Conservation (phyloP, 352 stramenopile species). For the Pythium volutum region DNA sequence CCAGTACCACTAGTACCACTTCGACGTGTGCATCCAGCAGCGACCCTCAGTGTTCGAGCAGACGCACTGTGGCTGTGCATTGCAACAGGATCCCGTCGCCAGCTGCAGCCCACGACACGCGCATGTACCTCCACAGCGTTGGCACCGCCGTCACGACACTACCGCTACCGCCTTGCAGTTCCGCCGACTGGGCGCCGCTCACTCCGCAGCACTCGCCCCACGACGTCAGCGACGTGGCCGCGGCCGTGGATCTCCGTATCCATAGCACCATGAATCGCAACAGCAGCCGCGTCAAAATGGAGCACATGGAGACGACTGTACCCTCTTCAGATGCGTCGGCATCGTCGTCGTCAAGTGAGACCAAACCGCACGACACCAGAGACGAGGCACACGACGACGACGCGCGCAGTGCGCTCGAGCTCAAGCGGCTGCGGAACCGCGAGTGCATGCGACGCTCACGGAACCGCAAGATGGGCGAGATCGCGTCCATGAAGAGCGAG, state of each 20-base stretch:
- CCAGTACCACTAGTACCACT: too few species aligned
- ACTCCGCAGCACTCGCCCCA: constrained; percentile 14
- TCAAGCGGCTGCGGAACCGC: constrained; percentile 28
- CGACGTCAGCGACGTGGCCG: constrained; percentile 7
- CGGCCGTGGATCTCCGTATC: not conserved
- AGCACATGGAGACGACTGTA: constrained; percentile 6
- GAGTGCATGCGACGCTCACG: constrained; percentile 24
- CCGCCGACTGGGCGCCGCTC: not conserved
- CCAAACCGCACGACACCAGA: not conserved
- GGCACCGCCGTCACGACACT: constrained; percentile 3
- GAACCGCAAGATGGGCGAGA: constrained; percentile 20
- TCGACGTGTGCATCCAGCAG: too few species aligned
- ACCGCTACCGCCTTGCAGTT: too few species aligned
- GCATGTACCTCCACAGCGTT: too few species aligned
- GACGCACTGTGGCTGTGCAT: too few species aligned
- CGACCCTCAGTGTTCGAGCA: not conserved
- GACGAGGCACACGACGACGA: not conserved
- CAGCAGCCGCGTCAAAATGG: constrained; percentile 11
- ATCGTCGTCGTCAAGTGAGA: not conserved
- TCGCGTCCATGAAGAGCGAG: constrained; percentile 17
- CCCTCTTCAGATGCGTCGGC: too few species aligned
- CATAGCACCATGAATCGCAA: not conserved
- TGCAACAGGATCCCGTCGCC: too few species aligned
- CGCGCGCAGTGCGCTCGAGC: constrained; percentile 10
- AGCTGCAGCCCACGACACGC: not conserved